These are phyloP conservation scores for Cinnamomum chago DNA, from an alignment of 164 flowering plant species.

Conservation along the genomic window DNA sequence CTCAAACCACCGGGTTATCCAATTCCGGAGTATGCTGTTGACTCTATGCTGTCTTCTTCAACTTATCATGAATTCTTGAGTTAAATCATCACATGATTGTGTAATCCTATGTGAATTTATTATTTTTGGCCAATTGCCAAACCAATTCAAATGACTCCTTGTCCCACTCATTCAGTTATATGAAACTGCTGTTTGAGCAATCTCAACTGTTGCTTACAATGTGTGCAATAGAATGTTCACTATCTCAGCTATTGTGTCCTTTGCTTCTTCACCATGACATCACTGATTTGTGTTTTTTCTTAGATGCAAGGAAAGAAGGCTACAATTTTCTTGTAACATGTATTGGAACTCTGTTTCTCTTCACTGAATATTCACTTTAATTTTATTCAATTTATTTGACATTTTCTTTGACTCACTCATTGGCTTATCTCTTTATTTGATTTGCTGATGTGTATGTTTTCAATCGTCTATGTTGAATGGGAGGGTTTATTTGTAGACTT, in stretches of 20 bases:
- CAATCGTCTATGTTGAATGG: neutral
- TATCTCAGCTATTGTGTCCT: neutral
- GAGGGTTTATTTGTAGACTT: neutral
- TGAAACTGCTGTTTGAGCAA: too few species aligned
- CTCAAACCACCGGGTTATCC: too few species aligned
- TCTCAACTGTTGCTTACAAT: neutral
- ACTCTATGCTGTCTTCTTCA: too few species aligned
- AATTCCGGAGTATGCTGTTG: too few species aligned
- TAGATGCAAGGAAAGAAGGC: neutral
- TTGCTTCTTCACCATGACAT: neutral
- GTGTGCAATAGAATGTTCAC: neutral
- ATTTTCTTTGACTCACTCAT: neutral
- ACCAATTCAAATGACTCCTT: too few species aligned
- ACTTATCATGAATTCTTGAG: too few species aligned
- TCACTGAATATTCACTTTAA: neutral
- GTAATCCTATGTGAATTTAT: too few species aligned
- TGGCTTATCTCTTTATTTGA: neutral
- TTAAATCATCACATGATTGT: too few species aligned
- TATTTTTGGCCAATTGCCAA: too few species aligned
- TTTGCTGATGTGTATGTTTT: neutral
- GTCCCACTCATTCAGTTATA: too few species aligned
- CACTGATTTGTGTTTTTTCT: neutral
- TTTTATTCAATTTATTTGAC: neutral
- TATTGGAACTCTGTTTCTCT: neutral
- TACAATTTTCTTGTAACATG: neutral